These are phyloP conservation scores for Adenanthera pavonina DNA, from an alignment of 306 rosid species.

Conservation along the genomic window DNA sequence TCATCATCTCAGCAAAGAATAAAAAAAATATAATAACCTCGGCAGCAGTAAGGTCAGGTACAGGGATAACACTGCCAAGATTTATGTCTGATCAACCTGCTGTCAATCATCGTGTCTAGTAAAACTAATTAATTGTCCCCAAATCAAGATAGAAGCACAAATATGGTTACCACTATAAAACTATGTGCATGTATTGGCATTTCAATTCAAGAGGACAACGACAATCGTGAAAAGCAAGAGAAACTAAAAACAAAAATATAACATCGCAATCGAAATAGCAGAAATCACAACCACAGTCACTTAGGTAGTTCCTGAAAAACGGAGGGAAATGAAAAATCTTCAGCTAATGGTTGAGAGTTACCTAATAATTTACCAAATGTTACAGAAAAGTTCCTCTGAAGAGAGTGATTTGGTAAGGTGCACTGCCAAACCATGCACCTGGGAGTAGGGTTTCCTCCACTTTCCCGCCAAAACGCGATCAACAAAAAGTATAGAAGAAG, in stretches of 20 bases:
- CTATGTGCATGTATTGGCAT: background rate
- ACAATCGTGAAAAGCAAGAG: background rate
- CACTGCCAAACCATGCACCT: background rate
- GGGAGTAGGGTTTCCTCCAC: slow-evolving; percentile 49
- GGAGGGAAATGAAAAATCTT: background rate
- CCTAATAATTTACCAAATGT: slow-evolving; percentile 20
- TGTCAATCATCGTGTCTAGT: background rate
- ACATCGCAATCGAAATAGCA: background rate
- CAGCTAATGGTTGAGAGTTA: slow-evolving; percentile 5
- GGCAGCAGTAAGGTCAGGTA: background rate
- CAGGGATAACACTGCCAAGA: background rate
- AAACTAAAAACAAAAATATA: slow-evolving; percentile 23
- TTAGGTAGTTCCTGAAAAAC: background rate
- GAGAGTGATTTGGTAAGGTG: slow-evolving; percentile 24
- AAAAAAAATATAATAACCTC: background rate
- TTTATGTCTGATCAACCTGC: background rate
- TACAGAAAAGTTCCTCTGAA: background rate
- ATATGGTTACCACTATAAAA: background rate
- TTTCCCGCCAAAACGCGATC: slow-evolving; percentile 35
- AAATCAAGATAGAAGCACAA: background rate
- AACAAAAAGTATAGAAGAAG: slow-evolving; percentile 7
- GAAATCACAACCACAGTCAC: slow-evolving; percentile 34
- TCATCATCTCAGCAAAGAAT: background rate
- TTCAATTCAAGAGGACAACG: background rate
- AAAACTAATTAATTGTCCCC: background rate